Conservation (phyloP, 1,284 basidiomycete species). For the Gomphus bonarii region DNA sequence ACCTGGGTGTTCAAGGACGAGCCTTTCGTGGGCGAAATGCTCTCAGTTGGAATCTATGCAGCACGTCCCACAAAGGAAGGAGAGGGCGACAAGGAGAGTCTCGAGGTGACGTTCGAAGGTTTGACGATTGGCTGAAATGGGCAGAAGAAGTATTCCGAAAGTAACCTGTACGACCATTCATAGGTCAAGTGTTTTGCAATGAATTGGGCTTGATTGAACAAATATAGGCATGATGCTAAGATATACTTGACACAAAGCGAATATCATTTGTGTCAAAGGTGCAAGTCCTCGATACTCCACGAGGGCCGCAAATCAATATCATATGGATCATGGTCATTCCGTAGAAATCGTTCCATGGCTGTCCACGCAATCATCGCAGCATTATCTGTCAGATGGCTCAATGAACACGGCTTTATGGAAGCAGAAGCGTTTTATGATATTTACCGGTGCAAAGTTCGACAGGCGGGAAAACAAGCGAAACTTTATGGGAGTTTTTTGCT, state of each 20-base stretch:
- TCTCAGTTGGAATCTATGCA: slow-evolving; percentile 18
- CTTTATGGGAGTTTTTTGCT: slow-evolving; percentile 22
- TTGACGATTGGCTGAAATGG: slow-evolving; percentile 6
- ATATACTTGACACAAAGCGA: not conserved
- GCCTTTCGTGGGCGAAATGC: slow-evolving; percentile 6
- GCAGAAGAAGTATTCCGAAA: not conserved
- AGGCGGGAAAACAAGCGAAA: slow-evolving; percentile 55
- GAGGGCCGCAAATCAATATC: slow-evolving; percentile 45
- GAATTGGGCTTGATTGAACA: not conserved
- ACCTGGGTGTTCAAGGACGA: slow-evolving; percentile 19
- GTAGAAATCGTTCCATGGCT: slow-evolving; percentile 71
- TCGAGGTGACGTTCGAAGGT: slow-evolving; percentile 13
- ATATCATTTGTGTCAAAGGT: not conserved
- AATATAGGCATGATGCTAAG: not conserved
- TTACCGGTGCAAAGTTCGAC: slow-evolving; percentile 72
- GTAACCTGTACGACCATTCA: not conserved
- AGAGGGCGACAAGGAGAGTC: slow-evolving; percentile 11
- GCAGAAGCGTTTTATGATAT: not conserved
- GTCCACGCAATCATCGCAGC: slow-evolving; percentile 94
- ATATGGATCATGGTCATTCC: slow-evolving; percentile 54
- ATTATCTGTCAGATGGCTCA: slow-evolving; percentile 57
- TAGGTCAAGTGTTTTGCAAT: not conserved
- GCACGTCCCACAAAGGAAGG: slow-evolving; percentile 17
- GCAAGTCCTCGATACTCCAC: slow-evolving; percentile 61
- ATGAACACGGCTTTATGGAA: not conserved